These are phyloP conservation scores for Takashimella tepidaria DNA, from an alignment of 1,284 basidiomycete genomes.

Conservation along the genomic window DNA sequence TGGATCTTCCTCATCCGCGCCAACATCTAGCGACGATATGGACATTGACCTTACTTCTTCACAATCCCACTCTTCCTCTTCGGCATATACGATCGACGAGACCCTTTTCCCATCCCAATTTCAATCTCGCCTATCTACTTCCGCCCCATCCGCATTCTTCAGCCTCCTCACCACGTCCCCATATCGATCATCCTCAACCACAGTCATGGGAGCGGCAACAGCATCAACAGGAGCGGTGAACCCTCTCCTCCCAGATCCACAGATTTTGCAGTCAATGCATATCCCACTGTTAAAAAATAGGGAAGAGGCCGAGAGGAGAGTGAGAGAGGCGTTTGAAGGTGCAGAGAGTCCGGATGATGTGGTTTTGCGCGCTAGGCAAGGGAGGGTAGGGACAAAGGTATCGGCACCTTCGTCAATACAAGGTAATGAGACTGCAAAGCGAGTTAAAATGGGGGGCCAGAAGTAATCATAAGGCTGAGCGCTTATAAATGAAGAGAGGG, in stretches of 20 bases:
- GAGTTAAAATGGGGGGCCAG: too few relatives aligned
- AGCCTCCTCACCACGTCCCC: slow-evolving; percentile 40
- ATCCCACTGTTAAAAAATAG: slow-evolving; percentile 28
- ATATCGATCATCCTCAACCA: slow-evolving; percentile 1
- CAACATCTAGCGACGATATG: slow-evolving; percentile 18
- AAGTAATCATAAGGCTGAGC: too few relatives aligned
- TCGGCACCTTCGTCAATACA: slow-evolving; percentile 2
- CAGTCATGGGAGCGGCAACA: too few relatives aligned
- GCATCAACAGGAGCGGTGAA: too few relatives aligned
- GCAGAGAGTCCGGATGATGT: slow-evolving; percentile 54
- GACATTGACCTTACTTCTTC: slow-evolving; percentile 10
- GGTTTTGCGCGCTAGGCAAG: slow-evolving; percentile 50
- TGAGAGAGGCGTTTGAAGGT: slow-evolving; percentile 32
- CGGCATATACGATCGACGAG: slow-evolving; percentile 1
- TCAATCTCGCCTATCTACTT: not conserved
- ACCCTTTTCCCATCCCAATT: not conserved
- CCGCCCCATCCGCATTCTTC: slow-evolving; percentile 38
- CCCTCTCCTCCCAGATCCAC: slow-evolving; percentile 7
- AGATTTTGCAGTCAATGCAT: slow-evolving; percentile 23
- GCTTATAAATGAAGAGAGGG: too few relatives aligned
- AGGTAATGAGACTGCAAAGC: too few relatives aligned
- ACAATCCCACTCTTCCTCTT: slow-evolving; percentile 6
- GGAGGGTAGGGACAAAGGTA: slow-evolving; percentile 44
- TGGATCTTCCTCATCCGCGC: slow-evolving; percentile 15
- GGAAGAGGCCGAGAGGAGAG: slow-evolving; percentile 21